Evolutionary conservation across 148 eudicot species (phyloP).

Genomic region (Polygonum aviculare): DNA sequence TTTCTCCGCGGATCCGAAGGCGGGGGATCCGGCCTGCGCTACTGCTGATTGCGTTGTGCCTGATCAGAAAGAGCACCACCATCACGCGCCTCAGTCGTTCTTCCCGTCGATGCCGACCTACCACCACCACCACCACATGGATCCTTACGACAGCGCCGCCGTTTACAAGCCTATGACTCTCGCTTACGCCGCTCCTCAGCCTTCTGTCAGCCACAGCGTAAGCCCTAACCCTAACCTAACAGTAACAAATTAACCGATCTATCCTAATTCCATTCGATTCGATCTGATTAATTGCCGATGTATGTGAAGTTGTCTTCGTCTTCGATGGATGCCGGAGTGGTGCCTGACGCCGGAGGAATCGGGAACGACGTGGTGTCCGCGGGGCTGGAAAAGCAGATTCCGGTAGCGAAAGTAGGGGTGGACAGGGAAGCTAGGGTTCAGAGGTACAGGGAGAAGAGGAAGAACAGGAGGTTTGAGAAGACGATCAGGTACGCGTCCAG

Average conservation of each 20-base stretch:
- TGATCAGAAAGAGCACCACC: constrained; percentile 40
- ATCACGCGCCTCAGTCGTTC: constrained; percentile 13
- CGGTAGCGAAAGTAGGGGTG: constrained; percentile 19
- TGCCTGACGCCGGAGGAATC: constrained; percentile 55
- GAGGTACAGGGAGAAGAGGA: constrained; percentile 83
- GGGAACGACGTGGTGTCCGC: constrained; percentile 34
- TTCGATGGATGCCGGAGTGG: constrained; percentile 72
- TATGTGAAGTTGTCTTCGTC: constrained; percentile 55
- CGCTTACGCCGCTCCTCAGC: constrained; percentile 26
- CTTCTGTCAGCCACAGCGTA: constrained; percentile 58
- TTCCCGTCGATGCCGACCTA: constrained; percentile 17
- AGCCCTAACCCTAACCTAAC: constrained; percentile 11
- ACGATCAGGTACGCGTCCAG: constrained; percentile 78
- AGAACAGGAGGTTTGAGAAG: constrained; percentile 82
- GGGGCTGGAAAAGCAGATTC: constrained; percentile 18
- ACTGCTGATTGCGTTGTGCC: constrained; percentile 63
- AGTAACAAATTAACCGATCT: too few relatives aligned
- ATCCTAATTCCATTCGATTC: too few relatives aligned
- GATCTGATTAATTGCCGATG: background rate
- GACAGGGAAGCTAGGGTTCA: constrained; percentile 80
- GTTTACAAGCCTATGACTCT: constrained; percentile 21
- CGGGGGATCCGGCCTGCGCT: constrained; percentile 16
- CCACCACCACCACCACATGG: constrained; percentile 9
- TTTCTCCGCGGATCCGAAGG: constrained; percentile 19
- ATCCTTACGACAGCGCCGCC: constrained; percentile 15